A percentile compares a stretch with the other conserved stretches of the same genome.
These are phyloP conservation scores for Collybiopsis confluens DNA, from an alignment of 768 basidiomycete genomes.

Conservation along the genomic window DNA sequence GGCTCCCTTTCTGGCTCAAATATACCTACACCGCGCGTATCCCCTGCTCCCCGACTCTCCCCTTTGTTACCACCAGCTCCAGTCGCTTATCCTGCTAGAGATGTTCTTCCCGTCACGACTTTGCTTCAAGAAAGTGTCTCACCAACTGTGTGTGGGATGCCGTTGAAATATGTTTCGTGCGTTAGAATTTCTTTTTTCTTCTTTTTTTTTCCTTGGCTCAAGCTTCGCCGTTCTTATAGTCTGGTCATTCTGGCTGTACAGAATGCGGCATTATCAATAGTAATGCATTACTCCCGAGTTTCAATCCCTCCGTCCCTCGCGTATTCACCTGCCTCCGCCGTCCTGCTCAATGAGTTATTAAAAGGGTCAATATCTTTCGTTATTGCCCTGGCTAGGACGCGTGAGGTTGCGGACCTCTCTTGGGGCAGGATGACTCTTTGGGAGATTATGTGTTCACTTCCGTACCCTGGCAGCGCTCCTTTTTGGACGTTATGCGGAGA, in stretches of 20 bases:
- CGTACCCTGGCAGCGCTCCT: slow-evolving; percentile 42
- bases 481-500: slow-evolving; percentile 60
- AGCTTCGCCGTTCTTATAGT: no score
- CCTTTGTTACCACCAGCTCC: slow-evolving; percentile 49
- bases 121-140: slow-evolving; percentile 19
- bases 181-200: slow-evolving; percentile 22
- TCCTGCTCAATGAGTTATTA: slow-evolving; percentile 89
- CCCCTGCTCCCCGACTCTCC: slow-evolving; percentile 37
- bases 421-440: slow-evolving; percentile 38
- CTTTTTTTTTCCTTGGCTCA: slow-evolving; percentile 10
- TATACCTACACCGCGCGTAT: slow-evolving; percentile 24
- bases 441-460: slow-evolving; percentile 30
- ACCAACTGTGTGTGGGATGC: slow-evolving; percentile 65
- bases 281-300: slow-evolving; percentile 98
- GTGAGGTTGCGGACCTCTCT: slow-evolving; percentile 35
- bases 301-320: slow-evolving; percentile 71
- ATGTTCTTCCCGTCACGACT: slow-evolving; percentile 27
- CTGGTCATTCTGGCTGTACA: slow-evolving; percentile 88
- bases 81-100: slow-evolving; percentile 31
- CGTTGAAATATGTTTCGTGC: slow-evolving; percentile 79
- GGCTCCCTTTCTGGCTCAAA: slow-evolving; percentile 27
- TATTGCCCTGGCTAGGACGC: slow-evolving; percentile 66
- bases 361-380: slow-evolving; percentile 90
- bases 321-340: slow-evolving; percentile 93
- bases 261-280: slow-evolving; percentile 92